Evolutionary conservation across 257 asterid species (phyloP).

Genomic region (Avicennia marina): DNA sequence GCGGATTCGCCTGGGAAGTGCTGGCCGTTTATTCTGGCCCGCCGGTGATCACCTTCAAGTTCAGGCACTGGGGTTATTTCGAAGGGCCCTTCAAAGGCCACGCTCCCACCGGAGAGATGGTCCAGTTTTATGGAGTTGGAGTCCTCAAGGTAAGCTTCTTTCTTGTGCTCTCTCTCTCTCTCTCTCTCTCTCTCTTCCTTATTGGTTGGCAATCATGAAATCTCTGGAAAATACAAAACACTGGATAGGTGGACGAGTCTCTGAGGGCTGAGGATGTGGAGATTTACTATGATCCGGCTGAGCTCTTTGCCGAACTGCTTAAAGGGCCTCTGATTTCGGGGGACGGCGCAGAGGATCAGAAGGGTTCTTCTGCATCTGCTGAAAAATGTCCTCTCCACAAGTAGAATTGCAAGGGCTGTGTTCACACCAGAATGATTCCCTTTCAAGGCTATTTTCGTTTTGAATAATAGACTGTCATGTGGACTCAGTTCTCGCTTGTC

Average conservation of each 20-base stretch:
- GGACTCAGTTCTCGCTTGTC: too few species aligned
- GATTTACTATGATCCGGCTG: slow-evolving; percentile 69
- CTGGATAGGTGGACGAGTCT: slow-evolving; percentile 74
- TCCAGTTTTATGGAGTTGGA: slow-evolving; percentile 64
- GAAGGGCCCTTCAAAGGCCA: slow-evolving; percentile 83
- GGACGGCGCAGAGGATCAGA: background rate
- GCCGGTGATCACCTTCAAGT: slow-evolving; percentile 66
- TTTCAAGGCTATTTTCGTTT: too few species aligned
- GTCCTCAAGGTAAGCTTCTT: slow-evolving; percentile 48
- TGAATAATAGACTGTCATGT: too few species aligned
- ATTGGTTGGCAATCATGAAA: too few species aligned
- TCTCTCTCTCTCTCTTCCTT: too few species aligned
- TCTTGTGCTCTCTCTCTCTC: background rate
- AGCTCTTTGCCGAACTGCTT: slow-evolving; percentile 53
- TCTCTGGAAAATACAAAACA: too few species aligned
- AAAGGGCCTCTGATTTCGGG: slow-evolving; percentile 27
- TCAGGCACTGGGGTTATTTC: slow-evolving; percentile 90
- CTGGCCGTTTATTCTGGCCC: slow-evolving; percentile 67
- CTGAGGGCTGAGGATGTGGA: slow-evolving; percentile 84
- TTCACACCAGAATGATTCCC: too few species aligned
- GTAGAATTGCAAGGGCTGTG: too few species aligned
- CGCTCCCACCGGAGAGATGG: slow-evolving; percentile 68
- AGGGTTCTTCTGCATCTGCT: background rate
- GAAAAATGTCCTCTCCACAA: slow-evolving; percentile 37
- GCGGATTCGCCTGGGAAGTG: slow-evolving; percentile 94